Evolutionary conservation across 257 asterid species (phyloP).

Genomic region (Cruciata laevipes): DNA sequence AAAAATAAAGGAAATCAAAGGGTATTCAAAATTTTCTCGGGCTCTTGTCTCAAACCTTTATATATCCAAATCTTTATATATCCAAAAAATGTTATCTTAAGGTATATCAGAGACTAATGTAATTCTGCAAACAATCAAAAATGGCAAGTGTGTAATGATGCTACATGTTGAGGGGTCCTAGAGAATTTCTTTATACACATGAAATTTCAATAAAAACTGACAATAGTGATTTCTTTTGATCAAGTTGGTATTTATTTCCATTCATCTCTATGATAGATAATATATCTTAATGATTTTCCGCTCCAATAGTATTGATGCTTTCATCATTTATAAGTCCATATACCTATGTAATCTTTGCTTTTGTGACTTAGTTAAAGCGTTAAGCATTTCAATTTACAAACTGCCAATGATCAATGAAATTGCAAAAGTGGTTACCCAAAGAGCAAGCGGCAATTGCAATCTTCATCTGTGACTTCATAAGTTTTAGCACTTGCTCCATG

Average conservation of each 20-base stretch:
- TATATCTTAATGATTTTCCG: background rate
- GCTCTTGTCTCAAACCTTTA: no score
- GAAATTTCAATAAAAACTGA: background rate
- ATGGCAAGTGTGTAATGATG: background rate
- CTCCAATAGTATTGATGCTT: background rate
- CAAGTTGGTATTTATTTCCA: background rate
- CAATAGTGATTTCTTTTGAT: background rate
- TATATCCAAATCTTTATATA: no score
- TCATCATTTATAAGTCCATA: background rate
- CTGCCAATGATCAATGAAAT: constrained; percentile 13
- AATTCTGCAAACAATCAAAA: no score
- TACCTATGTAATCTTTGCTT: background rate
- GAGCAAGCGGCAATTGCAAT: constrained; percentile 63
- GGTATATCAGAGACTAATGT: no score
- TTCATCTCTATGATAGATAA: background rate
- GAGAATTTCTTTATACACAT: background rate
- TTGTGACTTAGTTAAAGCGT: constrained; percentile 4
- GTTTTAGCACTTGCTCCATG: constrained; percentile 67
- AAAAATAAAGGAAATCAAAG: no score
- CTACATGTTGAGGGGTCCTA: background rate
- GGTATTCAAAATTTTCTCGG: no score
- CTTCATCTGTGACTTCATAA: constrained; percentile 84
- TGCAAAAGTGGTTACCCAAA: constrained; percentile 60
- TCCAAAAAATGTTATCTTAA: no score
- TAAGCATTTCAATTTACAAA: constrained; percentile 15